A percentile compares a stretch with the other conserved stretches of the same genome.
phyloP scores from a whole-genome alignment of 140 eudicot species.

The Stevia rebaudiana region DNA sequence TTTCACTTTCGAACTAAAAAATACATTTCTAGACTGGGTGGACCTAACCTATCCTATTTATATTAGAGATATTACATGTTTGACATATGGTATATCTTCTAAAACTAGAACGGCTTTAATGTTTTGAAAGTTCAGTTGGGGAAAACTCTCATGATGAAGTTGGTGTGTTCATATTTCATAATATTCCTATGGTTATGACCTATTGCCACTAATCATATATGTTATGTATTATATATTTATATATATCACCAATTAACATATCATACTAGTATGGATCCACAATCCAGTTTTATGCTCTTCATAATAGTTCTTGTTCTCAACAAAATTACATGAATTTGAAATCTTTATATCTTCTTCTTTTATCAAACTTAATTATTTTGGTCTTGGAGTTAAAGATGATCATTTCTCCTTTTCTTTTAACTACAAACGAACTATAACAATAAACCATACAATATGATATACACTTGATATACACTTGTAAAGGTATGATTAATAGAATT shows the following conservation, averaged over 20 bases:
- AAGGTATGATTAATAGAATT: too few species aligned
- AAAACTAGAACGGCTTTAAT: background rate
- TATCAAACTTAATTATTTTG: too few species aligned
- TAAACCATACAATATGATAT: too few species aligned
- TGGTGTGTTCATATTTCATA: background rate
- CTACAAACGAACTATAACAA: too few species aligned
- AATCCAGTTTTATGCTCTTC: background rate
- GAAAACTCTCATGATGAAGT: background rate
- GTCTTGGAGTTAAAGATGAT: too few species aligned
- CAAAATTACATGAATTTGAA: too few species aligned
- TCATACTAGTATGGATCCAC: background rate
- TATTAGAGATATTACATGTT: background rate
- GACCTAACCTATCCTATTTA: constrained; percentile 3
- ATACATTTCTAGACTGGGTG: background rate
- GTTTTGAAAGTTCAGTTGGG: background rate
- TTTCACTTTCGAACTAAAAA: background rate
- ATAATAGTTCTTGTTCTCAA: too few species aligned
- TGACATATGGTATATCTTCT: background rate
- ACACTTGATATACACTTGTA: too few species aligned
- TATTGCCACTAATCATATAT: background rate
- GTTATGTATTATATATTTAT: background rate
- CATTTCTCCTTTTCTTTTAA: too few species aligned
- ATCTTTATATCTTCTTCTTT: too few species aligned
- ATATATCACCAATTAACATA: background rate
- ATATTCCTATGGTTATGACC: background rate